Evolutionary conservation across 108 stramenopile genomes (phyloP).

Genomic region (Mediolabrus comicus): DNA sequence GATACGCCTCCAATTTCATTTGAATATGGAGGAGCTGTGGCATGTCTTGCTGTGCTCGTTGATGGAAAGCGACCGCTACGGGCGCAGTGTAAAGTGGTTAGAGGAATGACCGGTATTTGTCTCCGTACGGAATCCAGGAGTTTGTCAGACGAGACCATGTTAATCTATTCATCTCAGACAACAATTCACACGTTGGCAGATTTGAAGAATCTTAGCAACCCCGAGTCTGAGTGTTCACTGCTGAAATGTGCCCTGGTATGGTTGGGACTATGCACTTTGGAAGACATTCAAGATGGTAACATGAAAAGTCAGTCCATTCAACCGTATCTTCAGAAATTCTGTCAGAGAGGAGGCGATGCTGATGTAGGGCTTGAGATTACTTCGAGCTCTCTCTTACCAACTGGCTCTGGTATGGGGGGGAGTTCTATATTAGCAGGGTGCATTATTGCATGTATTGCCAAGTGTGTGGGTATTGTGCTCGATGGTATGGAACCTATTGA

Average conservation of each 20-base stretch:
- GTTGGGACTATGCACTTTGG: slow-evolving; percentile 52
- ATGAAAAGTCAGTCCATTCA: slow-evolving; percentile 33
- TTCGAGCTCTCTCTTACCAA: slow-evolving; percentile 67
- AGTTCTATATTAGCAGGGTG: slow-evolving; percentile 80
- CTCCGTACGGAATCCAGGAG: slow-evolving; percentile 61
- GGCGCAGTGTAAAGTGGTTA: slow-evolving; percentile 55
- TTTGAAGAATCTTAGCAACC: slow-evolving; percentile 52
- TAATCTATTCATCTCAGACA: slow-evolving; percentile 24
- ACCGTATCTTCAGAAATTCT: slow-evolving; percentile 54
- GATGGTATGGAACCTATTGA: not conserved
- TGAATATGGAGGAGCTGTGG: slow-evolving; percentile 76
- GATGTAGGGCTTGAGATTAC: slow-evolving; percentile 67
- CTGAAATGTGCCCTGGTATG: slow-evolving; percentile 68
- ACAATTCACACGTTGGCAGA: slow-evolving; percentile 36
- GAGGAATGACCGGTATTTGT: slow-evolving; percentile 40
- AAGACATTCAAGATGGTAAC: slow-evolving; percentile 25
- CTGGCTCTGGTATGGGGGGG: slow-evolving; percentile 85
- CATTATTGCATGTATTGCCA: slow-evolving; percentile 55
- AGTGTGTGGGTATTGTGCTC: slow-evolving; percentile 49
- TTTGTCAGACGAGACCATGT: slow-evolving; percentile 23
- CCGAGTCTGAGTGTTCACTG: slow-evolving; percentile 60
- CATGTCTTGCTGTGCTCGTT: slow-evolving; percentile 65
- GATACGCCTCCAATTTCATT: slow-evolving; percentile 88
- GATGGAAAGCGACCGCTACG: slow-evolving; percentile 64
- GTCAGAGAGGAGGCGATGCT: slow-evolving; percentile 29